Evolutionary conservation across 2,329 filamentous ascomycete genomes (phyloP).

Genomic region (Leptographium radiaticola): DNA sequence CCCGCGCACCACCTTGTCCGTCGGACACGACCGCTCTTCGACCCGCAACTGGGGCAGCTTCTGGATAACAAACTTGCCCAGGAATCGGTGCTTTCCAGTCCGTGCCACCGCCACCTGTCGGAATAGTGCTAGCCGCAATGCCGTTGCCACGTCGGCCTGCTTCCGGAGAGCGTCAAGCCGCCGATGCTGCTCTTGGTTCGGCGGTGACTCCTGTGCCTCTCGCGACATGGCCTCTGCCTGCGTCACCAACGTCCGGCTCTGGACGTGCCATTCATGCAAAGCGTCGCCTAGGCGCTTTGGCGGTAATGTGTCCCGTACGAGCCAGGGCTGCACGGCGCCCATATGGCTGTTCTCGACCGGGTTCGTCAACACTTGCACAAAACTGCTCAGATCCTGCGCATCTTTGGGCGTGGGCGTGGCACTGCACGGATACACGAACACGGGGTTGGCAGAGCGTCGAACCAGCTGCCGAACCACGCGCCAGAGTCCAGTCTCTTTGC

Average conservation of each 20-base stretch:
- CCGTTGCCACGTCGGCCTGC: neutral
- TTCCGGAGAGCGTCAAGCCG: neutral
- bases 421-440: slow-evolving; percentile 1
- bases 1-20: neutral
- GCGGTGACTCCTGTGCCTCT: neutral
- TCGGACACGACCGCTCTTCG: neutral
- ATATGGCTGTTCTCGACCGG: neutral
- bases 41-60: neutral
- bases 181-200: neutral
- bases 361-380: neutral
- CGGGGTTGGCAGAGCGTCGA: neutral
- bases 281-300: neutral
- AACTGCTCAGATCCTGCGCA: neutral
- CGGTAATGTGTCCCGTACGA: too few relatives aligned
- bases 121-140: neutral
- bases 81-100: neutral
- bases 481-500: neutral
- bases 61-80: neutral
- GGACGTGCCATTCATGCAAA: neutral
- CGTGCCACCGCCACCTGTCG: neutral
- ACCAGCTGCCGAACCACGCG: neutral
- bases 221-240: neutral
- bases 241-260: neutral
- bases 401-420: neutral
- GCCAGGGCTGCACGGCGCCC: neutral